phyloP scores from a whole-genome alignment of 306 rosid genomes.

The Sechiopsis laciniata region DNA sequence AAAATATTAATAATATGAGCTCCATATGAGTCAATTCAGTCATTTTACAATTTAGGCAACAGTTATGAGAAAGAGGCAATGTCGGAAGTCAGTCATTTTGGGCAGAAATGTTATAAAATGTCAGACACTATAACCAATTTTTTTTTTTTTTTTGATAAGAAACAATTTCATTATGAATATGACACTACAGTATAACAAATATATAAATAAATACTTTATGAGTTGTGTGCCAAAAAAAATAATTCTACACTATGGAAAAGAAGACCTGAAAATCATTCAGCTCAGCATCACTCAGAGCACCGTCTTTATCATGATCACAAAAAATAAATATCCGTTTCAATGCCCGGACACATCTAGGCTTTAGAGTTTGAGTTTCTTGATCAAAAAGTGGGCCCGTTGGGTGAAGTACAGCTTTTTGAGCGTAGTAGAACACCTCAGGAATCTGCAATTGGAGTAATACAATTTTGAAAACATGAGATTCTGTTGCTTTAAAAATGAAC shows the following conservation, averaged over 20 bases:
- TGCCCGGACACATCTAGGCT: constrained; percentile 90
- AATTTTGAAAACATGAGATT: neutral
- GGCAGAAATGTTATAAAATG: neutral
- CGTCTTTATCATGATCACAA: constrained; percentile 91
- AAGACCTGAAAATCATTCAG: constrained; percentile 56
- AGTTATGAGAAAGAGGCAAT: too few species aligned
- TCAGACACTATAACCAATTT: neutral
- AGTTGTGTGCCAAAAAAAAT: constrained; percentile 4
- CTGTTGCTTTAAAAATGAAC: neutral
- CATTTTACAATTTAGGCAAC: neutral
- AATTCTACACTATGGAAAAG: neutral
- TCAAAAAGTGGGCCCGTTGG: constrained; percentile 95
- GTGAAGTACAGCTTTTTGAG: constrained; percentile 99
- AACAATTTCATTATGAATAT: too few species aligned
- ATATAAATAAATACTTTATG: neutral
- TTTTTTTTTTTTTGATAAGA: too few species aligned
- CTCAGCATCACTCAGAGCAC: constrained; percentile 65
- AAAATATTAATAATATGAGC: neutral
- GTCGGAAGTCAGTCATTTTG: neutral
- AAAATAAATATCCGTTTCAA: constrained; percentile 90
- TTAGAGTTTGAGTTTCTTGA: constrained; percentile 90
- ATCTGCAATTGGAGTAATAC: constrained; percentile 43
- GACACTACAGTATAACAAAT: neutral
- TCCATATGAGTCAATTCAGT: neutral
- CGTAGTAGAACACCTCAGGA: constrained; percentile 94